These are phyloP conservation scores for Ascochyta koolunga DNA, from an alignment of 2,329 filamentous ascomycete species.

Conservation along the genomic window DNA sequence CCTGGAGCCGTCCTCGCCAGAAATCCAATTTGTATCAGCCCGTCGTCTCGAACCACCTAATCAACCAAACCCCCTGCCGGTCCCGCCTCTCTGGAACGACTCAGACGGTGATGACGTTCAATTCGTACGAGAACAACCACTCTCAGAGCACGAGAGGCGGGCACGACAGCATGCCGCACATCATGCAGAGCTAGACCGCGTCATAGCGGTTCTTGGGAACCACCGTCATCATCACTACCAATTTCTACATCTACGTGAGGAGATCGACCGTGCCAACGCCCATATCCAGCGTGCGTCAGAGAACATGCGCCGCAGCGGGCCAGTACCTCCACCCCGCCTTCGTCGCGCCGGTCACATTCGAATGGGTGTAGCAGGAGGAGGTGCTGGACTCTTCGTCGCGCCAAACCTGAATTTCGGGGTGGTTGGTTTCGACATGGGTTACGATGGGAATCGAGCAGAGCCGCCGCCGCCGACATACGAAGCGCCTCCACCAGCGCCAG, in stretches of 20 bases:
- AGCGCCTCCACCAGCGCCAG: conserved; percentile 66
- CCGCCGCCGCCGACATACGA: conserved; percentile 60
- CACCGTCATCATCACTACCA: conserved; percentile 8
- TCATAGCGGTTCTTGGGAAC: conserved; percentile 27
- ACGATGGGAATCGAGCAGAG: conserved; percentile 30
- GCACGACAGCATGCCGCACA: conserved; percentile 16
- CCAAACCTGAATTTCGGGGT: conserved; percentile 48
- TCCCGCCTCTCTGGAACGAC: conserved; percentile 13
- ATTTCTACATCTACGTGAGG: conserved; percentile 29
- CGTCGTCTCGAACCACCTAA: conserved; percentile 33
- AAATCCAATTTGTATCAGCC: conserved; percentile 57
- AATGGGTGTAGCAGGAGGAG: conserved; percentile 17
- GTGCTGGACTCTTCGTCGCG: conserved; percentile 19
- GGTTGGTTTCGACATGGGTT: conserved; percentile 53
- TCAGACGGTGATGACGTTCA: conserved; percentile 39
- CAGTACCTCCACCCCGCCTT: conserved; percentile 23
- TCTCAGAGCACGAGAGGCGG: conserved; percentile 29
- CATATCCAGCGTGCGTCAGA: conserved; percentile 24
- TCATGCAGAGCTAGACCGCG: conserved; percentile 24
- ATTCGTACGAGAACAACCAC: conserved; percentile 32
- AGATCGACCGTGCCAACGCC: conserved; percentile 28
- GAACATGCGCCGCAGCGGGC: conserved; percentile 19
- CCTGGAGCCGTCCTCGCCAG: conserved; percentile 46
- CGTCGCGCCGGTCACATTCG: conserved; percentile 24
- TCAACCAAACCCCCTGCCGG: conserved; percentile 6